Percentiles rank a stretch among this genome's conserved stretches.
Evolutionary conservation across 495 filamentous ascomycete species (phyloP).

Genomic region (Usnea hakonensis): DNA sequence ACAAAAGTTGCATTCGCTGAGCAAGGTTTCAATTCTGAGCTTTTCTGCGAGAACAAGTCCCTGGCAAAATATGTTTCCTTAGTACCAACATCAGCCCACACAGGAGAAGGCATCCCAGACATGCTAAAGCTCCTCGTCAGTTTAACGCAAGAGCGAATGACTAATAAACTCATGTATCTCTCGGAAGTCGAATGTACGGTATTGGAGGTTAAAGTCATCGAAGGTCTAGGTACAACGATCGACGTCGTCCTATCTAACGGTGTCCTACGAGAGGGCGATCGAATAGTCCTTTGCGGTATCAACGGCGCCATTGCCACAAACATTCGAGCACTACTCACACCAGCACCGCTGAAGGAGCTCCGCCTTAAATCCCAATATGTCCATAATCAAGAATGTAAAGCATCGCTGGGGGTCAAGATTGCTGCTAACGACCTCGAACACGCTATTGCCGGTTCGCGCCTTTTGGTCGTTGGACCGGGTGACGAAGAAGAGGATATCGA

Average conservation of each 20-base stretch:
- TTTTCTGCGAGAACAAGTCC: constrained; percentile 96
- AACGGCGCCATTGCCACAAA: constrained; percentile 92
- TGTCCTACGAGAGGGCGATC: constrained; percentile 88
- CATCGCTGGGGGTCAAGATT: constrained; percentile 97
- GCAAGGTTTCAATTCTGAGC: constrained; percentile 94
- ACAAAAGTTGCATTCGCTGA: constrained; percentile 92
- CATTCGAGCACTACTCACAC: constrained; percentile 92
- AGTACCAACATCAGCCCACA: constrained; percentile 94
- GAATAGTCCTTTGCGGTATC: constrained; percentile 88
- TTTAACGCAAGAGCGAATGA: constrained; percentile 96
- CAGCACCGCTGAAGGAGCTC: constrained; percentile 87
- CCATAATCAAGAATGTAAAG: constrained; percentile 99
- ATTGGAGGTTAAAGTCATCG: constrained; percentile 97
- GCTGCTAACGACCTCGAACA: constrained; percentile 92
- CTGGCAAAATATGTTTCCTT: constrained; percentile 89
- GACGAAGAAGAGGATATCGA: constrained; percentile 96
- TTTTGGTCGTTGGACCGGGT: constrained; percentile 87
- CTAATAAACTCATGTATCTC: constrained; percentile 93
- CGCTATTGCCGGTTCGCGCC: constrained; percentile 91
- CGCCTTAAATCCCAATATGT: constrained; percentile 92
- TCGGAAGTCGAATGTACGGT: constrained; percentile 97
- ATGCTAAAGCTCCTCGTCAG: constrained; percentile 93
- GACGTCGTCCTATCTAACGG: constrained; percentile 97
- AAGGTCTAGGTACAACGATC: constrained; percentile 97
- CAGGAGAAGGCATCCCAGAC: constrained; percentile 97